phyloP scores from a whole-genome alignment of 805 yeast species.

The Candida dajiaensis region DNA sequence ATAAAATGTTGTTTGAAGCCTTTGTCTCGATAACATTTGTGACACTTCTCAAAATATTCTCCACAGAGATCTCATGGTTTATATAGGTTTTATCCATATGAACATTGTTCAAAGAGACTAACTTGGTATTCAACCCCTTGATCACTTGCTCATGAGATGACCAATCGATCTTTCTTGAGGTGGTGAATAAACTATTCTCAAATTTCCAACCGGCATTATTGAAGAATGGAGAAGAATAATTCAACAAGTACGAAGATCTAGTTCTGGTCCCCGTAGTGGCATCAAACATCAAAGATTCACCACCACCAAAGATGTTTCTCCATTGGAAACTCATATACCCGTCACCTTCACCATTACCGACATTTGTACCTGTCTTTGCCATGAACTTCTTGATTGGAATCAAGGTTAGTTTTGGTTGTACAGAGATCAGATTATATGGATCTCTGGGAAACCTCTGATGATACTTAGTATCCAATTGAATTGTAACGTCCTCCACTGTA shows the following conservation, averaged over 20 bases:
- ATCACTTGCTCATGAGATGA: conserved; percentile 48
- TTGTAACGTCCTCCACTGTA: conserved; percentile 36
- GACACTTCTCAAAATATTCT: conserved; percentile 38
- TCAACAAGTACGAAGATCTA: conserved; percentile 46
- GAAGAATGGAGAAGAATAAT: conserved; percentile 45
- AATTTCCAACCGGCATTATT: conserved; percentile 45
- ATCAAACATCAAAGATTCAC: conserved; percentile 51
- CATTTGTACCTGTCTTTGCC: conserved; percentile 90
- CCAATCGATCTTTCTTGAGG: conserved; percentile 46
- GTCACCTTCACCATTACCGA: conserved; percentile 96
- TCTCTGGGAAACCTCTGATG: neutral
- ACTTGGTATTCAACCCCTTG: conserved; percentile 36
- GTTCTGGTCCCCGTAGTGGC: conserved; percentile 58
- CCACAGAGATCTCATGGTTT: conserved; percentile 46
- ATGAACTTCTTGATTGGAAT: conserved; percentile 62
- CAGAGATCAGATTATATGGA: conserved; percentile 10
- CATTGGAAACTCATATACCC: conserved; percentile 78
- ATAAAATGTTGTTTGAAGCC: conserved; percentile 52
- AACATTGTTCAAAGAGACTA: conserved; percentile 16
- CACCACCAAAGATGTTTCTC: conserved; percentile 61
- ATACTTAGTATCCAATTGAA: conserved; percentile 23
- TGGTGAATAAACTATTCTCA: conserved; percentile 45
- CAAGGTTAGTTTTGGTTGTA: conserved; percentile 27
- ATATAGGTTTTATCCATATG: conserved; percentile 8
- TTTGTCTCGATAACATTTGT: conserved; percentile 31